These are phyloP conservation scores for Trichoderma koningii DNA, from an alignment of 2,329 filamentous ascomycete species.

Conservation along the genomic window DNA sequence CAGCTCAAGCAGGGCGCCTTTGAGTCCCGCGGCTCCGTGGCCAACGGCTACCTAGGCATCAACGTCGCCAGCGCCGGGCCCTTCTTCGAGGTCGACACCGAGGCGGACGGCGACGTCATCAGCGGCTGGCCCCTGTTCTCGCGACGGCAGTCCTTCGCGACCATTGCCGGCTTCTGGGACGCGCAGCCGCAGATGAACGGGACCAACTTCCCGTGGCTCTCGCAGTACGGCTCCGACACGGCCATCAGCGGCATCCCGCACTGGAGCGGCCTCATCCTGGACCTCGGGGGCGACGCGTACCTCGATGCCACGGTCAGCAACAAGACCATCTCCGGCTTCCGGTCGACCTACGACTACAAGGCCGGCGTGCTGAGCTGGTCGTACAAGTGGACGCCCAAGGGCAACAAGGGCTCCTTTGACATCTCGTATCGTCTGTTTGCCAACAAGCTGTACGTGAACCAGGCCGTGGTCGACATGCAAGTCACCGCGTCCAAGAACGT, in stretches of 20 bases:
- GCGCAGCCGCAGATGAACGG: conserved; percentile 58
- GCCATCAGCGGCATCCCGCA: conserved; percentile 73
- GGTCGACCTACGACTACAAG: conserved; percentile 62
- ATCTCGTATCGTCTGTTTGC: conserved; percentile 68
- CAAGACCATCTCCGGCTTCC: conserved; percentile 61
- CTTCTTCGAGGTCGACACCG: conserved; percentile 35
- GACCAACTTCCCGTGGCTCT: conserved; percentile 67
- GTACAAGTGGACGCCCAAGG: conserved; percentile 64
- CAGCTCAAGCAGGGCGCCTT: conserved; percentile 34
- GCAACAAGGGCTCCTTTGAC: conserved; percentile 50
- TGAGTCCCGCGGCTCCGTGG: conserved; percentile 36
- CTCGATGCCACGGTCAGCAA: conserved; percentile 63
- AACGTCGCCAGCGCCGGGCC: conserved; percentile 36
- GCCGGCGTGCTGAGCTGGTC: conserved; percentile 64
- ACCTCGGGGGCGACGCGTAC: conserved; percentile 54
- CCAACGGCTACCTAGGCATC: conserved; percentile 38
- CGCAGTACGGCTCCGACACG: conserved; percentile 62
- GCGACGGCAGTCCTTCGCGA: conserved; percentile 65
- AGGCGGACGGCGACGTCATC: conserved; percentile 41
- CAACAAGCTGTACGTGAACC: conserved; percentile 63
- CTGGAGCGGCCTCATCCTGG: conserved; percentile 49
- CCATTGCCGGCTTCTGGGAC: conserved; percentile 68
- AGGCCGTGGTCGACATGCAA: conserved; percentile 54
- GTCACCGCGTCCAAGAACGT: conserved; percentile 58
- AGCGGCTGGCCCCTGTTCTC: conserved; percentile 70